Evolutionary conservation across 2,329 filamentous ascomycete genomes (phyloP).

Genomic region (Alternaria solani): DNA sequence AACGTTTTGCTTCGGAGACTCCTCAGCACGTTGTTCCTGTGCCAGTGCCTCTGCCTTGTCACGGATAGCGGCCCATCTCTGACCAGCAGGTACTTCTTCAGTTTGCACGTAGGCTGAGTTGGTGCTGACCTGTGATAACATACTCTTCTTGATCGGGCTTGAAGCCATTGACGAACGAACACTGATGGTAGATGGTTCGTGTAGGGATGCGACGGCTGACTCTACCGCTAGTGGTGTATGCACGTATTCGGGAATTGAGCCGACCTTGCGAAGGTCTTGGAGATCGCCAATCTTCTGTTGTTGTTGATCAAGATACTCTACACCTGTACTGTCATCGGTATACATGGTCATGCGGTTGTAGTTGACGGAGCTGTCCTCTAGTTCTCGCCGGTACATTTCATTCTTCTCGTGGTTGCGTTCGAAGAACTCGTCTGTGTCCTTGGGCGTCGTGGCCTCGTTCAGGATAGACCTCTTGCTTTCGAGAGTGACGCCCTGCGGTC

Average conservation of each 20-base stretch:
- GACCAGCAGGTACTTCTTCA: conserved; percentile 38
- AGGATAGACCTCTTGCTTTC: conserved; percentile 61
- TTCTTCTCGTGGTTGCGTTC: conserved; percentile 66
- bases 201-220: conserved; percentile 88
- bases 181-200: conserved; percentile 81
- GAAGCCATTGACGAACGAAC: conserved; percentile 47
- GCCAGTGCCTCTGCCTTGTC: conserved; percentile 52
- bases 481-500: conserved; percentile 62
- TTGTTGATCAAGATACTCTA: conserved; percentile 60
- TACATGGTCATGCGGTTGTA: conserved; percentile 59
- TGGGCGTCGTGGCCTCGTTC: conserved; percentile 41
- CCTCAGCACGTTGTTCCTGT: conserved; percentile 43
- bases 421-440: conserved; percentile 60
- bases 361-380: conserved; percentile 60
- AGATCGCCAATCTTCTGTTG: conserved; percentile 62
- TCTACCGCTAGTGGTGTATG: conserved; percentile 78
- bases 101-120: conserved; percentile 30
- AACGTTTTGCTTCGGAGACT: conserved; percentile 64
- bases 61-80: conserved; percentile 52
- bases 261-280: conserved; percentile 74
- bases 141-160: conserved; percentile 35
- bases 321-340: conserved; percentile 65
- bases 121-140: conserved; percentile 36
- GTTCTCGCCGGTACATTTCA: conserved; percentile 60
- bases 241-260: conserved; percentile 78